phyloP scores from a whole-genome alignment of 805 yeast species.

The Cyberlindnera mycetangii region DNA sequence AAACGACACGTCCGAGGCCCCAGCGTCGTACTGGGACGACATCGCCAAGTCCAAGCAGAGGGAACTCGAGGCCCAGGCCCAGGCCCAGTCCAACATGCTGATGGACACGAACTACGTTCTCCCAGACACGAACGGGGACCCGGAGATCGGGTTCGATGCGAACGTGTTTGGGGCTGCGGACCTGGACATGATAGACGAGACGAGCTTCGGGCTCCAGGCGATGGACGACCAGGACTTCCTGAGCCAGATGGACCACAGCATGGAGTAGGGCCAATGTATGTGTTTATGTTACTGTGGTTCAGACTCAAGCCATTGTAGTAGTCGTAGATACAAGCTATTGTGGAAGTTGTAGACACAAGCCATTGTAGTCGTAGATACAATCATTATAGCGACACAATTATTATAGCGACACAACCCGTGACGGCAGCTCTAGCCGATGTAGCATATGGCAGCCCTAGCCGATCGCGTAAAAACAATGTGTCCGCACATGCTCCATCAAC shows the following conservation, averaged over 20 bases:
- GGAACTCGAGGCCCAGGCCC: neutral
- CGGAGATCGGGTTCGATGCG: slow-evolving; percentile 6
- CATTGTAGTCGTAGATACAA: no score
- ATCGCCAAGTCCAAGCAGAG: slow-evolving; percentile 14
- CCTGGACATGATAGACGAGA: slow-evolving; percentile 32
- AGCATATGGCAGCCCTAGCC: no score
- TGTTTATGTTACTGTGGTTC: neutral
- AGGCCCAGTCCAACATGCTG: slow-evolving; percentile 1
- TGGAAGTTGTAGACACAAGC: no score
- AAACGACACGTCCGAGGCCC: slow-evolving; percentile 22
- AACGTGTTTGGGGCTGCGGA: slow-evolving; percentile 14
- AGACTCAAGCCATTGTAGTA: no score
- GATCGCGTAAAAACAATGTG: no score
- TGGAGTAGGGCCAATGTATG: slow-evolving; percentile 22
- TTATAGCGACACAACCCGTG: no score
- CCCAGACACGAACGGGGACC: neutral
- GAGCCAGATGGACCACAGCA: slow-evolving; percentile 33
- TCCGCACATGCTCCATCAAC: no score
- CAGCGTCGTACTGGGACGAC: slow-evolving; percentile 26
- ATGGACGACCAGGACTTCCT: slow-evolving; percentile 35
- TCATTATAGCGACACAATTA: no score
- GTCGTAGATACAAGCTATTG: no score
- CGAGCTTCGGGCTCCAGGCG: slow-evolving; percentile 30
- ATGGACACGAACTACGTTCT: slow-evolving; percentile 12
- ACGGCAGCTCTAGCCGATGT: no score